Conservation (phyloP, 1,139 yeast genomes). For the Geotrichum candidum region DNA sequence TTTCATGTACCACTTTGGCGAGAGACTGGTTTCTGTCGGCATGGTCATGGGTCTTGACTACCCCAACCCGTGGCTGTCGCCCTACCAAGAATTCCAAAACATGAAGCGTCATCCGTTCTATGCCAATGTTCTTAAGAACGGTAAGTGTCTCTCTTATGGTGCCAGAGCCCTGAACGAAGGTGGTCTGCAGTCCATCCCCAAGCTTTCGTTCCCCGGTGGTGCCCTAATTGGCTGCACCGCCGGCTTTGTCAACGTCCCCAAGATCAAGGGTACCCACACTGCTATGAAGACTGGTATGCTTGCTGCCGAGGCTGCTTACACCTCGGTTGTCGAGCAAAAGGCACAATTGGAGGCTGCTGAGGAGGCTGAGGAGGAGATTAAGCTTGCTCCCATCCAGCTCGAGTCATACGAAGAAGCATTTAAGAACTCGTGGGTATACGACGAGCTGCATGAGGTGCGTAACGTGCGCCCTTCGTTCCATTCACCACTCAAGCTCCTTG, state of each 20-base stretch:
- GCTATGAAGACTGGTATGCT: conserved; percentile 93
- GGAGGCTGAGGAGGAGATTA: conserved; percentile 36
- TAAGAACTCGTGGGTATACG: conserved; percentile 74
- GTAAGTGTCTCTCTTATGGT: conserved; percentile 87
- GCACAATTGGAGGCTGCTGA: conserved; percentile 33
- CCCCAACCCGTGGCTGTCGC: conserved; percentile 87
- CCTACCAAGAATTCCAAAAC: conserved; percentile 90
- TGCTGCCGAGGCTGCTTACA: conserved; percentile 80
- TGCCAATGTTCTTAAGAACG: conserved; percentile 69
- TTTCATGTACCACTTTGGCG: conserved; percentile 94
- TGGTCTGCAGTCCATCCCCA: conserved; percentile 87
- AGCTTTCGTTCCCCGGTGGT: conserved; percentile 90
- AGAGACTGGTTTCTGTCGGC: conserved; percentile 83
- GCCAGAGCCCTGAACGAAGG: conserved; percentile 97
- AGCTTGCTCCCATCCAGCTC: conserved; percentile 39
- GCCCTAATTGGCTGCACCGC: conserved; percentile 91
- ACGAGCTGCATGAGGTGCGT: conserved; percentile 76
- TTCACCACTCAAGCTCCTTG: conserved; percentile 60
- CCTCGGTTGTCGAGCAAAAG: conserved; percentile 40
- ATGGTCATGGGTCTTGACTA: conserved; percentile 89
- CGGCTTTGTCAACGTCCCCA: conserved; percentile 94
- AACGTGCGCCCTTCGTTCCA: conserved; percentile 89
- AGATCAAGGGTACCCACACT: conserved; percentile 96
- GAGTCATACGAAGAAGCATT: conserved; percentile 56
- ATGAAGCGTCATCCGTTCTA: conserved; percentile 90